A percentile compares a stretch with the other conserved stretches of the same genome.
phyloP scores from a whole-genome alignment of 73 alveolate genomes.

The Paramecium caudatum region DNA sequence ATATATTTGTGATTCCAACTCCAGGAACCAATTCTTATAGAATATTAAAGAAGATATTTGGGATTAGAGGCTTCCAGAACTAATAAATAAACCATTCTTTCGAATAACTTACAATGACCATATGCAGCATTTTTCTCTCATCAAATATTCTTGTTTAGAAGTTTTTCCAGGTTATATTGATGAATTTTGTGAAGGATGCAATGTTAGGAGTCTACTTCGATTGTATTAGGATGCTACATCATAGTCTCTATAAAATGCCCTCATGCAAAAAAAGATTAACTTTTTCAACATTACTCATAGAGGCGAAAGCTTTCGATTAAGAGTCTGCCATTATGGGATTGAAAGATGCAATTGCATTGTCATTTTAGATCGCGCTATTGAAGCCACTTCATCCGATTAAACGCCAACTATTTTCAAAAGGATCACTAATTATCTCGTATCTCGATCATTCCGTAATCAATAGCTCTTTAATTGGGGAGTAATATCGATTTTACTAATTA shows the following conservation, averaged over 20 bases:
- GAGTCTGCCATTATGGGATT: not conserved
- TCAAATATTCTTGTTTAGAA: not conserved
- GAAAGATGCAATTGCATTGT: not conserved
- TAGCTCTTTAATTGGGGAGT: not conserved
- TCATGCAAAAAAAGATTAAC: not conserved
- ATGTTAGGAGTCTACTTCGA: slow-evolving; percentile 19
- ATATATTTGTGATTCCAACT: not conserved
- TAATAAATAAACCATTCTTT: slow-evolving; percentile 4
- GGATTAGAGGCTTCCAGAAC: not conserved
- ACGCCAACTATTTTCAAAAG: not conserved
- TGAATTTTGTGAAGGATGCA: slow-evolving; percentile 3
- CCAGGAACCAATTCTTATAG: not conserved
- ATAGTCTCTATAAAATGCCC: not conserved
- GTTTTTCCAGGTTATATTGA: not conserved
- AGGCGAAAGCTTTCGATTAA: not conserved
- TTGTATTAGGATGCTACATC: not conserved
- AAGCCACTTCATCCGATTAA: not conserved
- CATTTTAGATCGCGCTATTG: not conserved
- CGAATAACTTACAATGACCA: not conserved
- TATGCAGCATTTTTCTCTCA: not conserved
- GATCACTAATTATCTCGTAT: not conserved
- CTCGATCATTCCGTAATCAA: not conserved
- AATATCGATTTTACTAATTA: not conserved
- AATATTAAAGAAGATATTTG: not conserved
- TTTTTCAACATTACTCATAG: not conserved